phyloP scores from a whole-genome alignment of 805 yeast species.

The Ogataea henricii region DNA sequence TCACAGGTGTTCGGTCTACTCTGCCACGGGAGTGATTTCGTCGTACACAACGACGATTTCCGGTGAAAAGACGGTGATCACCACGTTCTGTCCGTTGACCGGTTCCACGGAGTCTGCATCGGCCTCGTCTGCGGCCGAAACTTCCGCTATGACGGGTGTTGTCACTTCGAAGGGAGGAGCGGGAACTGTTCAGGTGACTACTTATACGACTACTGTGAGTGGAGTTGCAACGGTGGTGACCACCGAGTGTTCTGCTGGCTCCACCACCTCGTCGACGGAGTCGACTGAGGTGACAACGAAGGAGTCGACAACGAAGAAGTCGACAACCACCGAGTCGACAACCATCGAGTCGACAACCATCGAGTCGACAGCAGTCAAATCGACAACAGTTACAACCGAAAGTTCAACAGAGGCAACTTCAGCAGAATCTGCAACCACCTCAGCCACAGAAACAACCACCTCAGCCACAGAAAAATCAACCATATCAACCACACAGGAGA shows the following conservation, averaged over 20 bases:
- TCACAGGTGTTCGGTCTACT: conserved; percentile 12
- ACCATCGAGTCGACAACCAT: background rate
- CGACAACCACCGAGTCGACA: background rate
- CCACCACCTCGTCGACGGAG: conserved; percentile 4
- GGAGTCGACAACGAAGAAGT: background rate
- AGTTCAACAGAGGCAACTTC: no score
- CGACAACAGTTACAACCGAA: no score
- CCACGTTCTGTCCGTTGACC: conserved; percentile 12
- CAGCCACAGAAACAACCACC: background rate
- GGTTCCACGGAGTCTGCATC: conserved; percentile 8
- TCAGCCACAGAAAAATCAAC: background rate
- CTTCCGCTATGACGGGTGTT: conserved; percentile 2
- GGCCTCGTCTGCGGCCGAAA: conserved; percentile 7
- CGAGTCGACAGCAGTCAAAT: no score
- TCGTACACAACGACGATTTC: conserved; percentile 24
- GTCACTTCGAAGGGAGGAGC: conserved; percentile 20
- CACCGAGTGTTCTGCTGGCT: conserved; percentile 20
- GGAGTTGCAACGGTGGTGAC: conserved; percentile 22
- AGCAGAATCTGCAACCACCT: no score
- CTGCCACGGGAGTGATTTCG: conserved; percentile 17
- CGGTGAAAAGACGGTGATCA: conserved; percentile 14
- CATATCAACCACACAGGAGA: background rate
- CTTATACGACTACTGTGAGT: conserved; percentile 20
- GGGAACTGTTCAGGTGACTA: conserved; percentile 8
- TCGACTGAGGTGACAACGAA: background rate